Base-by-base conservation (phyloP, 805 yeast genomes). In the Lipomyces kockii region DNA sequence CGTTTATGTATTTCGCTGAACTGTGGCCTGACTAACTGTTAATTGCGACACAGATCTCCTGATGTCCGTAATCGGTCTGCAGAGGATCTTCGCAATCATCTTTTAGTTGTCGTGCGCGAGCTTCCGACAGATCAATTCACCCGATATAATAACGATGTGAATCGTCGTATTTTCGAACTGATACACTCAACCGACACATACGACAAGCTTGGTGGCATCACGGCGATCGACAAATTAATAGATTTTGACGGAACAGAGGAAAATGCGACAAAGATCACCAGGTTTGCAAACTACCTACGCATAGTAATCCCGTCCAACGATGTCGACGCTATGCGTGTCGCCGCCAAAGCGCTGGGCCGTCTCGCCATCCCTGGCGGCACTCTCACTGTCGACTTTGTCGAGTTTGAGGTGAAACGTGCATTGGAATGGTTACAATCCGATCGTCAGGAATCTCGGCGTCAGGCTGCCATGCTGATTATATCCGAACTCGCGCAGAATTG, bases 371-470 rank as follows among this genome's bases (percentile, higher is more conserved):
- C 97, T 0, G 97, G 97, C 34, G 95, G 97, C 0, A 87, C 96
- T 1, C 79, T 92, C 63, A 91, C 97, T 0, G 92, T 96, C 0
- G 97, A 92, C 61, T 89, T 94, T 77, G 97, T 95, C 34, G 98
- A 94, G 69, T 90, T 87, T 73, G 97, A 94, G 77, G 95, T 95
- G 8, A 91, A 89, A 75, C 84, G 90, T 60, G 91, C 97, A 52
- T 83, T 94, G 61, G 99, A 95, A 78, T 89, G 97, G 94, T 83
- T 94, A 29, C 90, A 91, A 43, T 84, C 89, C n/a, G 97, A 92
- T 70, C 88, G 91, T 71, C 92, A 89, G 74, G 71, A 66, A 56
- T 72, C 75, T 43, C 85, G 96, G 74, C 86, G 95, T 70, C 98
- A 94, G 76, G 97, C 98, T 0, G 97, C 98, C 0, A 87, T 92